These are phyloP conservation scores for Blastocystis sp. DNA, from an alignment of 352 stramenopile species.

Conservation along the genomic window DNA sequence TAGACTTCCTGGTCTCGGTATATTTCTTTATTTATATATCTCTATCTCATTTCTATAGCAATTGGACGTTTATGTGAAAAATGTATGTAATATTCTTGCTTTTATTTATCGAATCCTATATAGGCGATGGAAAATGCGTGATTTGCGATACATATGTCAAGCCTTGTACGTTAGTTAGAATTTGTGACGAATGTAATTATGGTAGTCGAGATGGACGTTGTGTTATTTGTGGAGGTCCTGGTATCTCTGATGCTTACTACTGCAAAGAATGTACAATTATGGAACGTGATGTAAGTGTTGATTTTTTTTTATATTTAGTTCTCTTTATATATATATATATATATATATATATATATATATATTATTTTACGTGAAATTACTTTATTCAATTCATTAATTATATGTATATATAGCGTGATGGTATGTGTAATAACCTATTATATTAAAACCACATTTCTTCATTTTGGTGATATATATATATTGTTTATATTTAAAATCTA, in stretches of 20 bases:
- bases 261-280: slow-evolving; percentile 91
- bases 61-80: slow-evolving; percentile 93
- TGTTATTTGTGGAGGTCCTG: slow-evolving; percentile 83
- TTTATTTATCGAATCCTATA: slow-evolving; percentile 7
- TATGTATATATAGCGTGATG: slow-evolving; percentile 28
- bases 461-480: too few relatives aligned
- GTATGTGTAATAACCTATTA: slow-evolving; percentile 27
- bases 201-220: slow-evolving; percentile 76
- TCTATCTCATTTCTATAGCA: too few relatives aligned
- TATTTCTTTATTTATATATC: slow-evolving; percentile 38
- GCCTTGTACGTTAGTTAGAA: slow-evolving; percentile 78
- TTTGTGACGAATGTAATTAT: slow-evolving; percentile 99
- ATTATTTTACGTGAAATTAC: too few relatives aligned
- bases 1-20: slow-evolving; percentile 88
- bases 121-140: slow-evolving; percentile 91
- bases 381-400: background rate
- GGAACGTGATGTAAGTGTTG: slow-evolving; percentile 58
- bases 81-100: slow-evolving; percentile 47
- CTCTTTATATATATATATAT: too few relatives aligned
- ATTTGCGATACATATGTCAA: slow-evolving; percentile 98
- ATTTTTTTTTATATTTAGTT: background rate
- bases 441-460: background rate
- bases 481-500: slow-evolving; percentile 52
- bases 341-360: background rate
- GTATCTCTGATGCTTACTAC: slow-evolving; percentile 97